phyloP scores from a whole-genome alignment of 2,329 filamentous ascomycete genomes.

The Didymellaceae sp. region DNA sequence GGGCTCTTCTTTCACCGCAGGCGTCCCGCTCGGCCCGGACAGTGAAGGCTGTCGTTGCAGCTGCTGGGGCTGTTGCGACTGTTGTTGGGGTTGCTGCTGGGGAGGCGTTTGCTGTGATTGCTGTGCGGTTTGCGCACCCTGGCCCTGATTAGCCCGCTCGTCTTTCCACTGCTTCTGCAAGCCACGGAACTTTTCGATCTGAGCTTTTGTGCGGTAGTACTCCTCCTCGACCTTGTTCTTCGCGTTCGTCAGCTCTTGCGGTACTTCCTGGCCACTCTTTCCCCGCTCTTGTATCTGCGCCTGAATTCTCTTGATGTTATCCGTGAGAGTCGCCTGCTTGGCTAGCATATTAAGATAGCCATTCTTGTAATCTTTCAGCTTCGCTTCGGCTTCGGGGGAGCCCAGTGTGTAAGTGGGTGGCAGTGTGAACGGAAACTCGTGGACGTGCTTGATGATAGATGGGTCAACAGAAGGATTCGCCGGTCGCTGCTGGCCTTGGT shows the following conservation, averaged over 20 bases:
- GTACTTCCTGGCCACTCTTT: constrained; percentile 42
- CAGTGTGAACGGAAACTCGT: constrained; percentile 42
- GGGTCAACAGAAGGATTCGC: constrained; percentile 31
- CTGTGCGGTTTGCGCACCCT: constrained; percentile 27
- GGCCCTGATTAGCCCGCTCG: constrained; percentile 44
- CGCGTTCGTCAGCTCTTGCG: constrained; percentile 35
- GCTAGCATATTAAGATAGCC: constrained; percentile 45
- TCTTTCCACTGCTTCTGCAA: constrained; percentile 44
- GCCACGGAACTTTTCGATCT: constrained; percentile 45
- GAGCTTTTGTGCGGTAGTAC: constrained; percentile 37
- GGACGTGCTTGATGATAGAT: constrained; percentile 47
- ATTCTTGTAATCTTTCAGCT: constrained; percentile 45
- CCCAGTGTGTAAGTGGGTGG: constrained; percentile 38
- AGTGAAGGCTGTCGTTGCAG: constrained; percentile 39
- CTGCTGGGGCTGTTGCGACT: constrained; percentile 36
- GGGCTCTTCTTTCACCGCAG: constrained; percentile 41
- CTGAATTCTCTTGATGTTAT: constrained; percentile 34
- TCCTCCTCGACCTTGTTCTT: constrained; percentile 41
- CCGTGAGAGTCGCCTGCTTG: constrained; percentile 39
- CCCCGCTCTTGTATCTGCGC: constrained; percentile 42
- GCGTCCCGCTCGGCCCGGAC: constrained; percentile 30
- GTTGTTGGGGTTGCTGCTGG: constrained; percentile 23
- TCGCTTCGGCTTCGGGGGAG: constrained; percentile 45
- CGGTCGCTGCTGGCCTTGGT: constrained; percentile 19
- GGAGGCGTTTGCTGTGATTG: constrained; percentile 30